phyloP scores from a whole-genome alignment of 257 asterid genomes.

The Rauvolfia tetraphylla region DNA sequence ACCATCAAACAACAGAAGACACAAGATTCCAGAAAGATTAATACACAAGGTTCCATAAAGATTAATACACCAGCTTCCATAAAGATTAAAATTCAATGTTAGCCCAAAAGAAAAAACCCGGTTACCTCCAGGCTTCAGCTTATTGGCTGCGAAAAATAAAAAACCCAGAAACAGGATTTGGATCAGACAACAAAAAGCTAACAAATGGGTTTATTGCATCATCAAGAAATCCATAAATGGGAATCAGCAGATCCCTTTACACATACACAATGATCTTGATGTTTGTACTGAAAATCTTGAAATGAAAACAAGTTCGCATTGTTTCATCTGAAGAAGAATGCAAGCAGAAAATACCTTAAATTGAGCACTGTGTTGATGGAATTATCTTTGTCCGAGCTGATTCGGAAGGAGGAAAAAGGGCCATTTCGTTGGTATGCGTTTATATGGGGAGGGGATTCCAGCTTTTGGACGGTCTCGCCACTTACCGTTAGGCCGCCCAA shows the following conservation, averaged over 20 bases:
- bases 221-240: neutral
- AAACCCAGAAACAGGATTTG: neutral
- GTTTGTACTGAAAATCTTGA: neutral
- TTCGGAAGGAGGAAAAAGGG: neutral
- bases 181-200: neutral
- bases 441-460: neutral
- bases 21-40: neutral
- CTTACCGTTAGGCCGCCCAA: neutral
- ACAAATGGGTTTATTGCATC: neutral
- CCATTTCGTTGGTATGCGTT: neutral
- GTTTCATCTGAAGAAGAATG: neutral
- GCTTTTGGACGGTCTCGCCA: neutral
- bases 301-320: neutral
- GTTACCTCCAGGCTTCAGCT: neutral
- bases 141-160: neutral
- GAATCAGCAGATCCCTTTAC: constrained; percentile 9
- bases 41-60: neutral
- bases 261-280: neutral
- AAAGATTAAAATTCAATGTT: too few relatives aligned
- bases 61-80: too few relatives aligned
- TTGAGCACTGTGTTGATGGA: neutral
- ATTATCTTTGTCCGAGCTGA: constrained; percentile 8
- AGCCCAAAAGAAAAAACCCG: neutral
- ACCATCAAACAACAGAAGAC: neutral
- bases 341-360: constrained; percentile 1